Evolutionary conservation across 2,329 filamentous ascomycete species (phyloP), one percentile per base, ranked within the genome.

Genomic region (Nectriaceae sp.): DNA sequence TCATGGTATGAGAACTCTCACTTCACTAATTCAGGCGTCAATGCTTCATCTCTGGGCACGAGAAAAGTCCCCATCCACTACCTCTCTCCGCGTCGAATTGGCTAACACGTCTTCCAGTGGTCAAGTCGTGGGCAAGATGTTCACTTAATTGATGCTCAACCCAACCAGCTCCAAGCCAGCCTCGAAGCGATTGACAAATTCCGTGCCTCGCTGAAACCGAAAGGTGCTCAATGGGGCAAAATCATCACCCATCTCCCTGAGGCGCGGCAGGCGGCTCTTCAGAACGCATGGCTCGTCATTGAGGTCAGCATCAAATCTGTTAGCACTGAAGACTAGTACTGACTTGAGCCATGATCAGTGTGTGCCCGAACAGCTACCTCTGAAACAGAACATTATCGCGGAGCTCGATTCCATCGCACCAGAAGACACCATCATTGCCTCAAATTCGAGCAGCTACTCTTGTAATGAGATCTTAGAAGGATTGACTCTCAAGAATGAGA

Each of bases 401-500:
- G 56, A 75, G 19, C 59, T 77, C 2, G 75, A 76, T 52, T 47
- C 61, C 1, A 40, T 70, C 2, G 66, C 73, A 0, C 55, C 61
- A 0, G 47, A 59, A 1, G 62, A 68, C 1, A 68, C 68, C 0
- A 70, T 76, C 5, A 68, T 77, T 38, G 74, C 71, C 0, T 75
- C 72, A 0, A 77, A 77, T 44, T 77, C 75, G 1, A 75, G 73
- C 48, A 76, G 73, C 42, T 75, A 74, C 52, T 67, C 68, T 5
- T 74, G 71, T 18, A 61, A 63, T 0, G 72, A 76, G 42, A 74
- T 77, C n/a, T 50, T 75, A 1, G 58, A 70, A 1, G 64, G 63
- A 0, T 44, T 76, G 19, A 52, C 52, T 0, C 40, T 76, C 10
- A 66, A 63, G 21, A 59, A 70, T 11, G 58, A 56, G 5, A 54